Evolutionary conservation across 2,329 filamentous ascomycete genomes (phyloP), one percentile per base, ranked within the genome.

Genomic region (Colletotrichum sp.): DNA sequence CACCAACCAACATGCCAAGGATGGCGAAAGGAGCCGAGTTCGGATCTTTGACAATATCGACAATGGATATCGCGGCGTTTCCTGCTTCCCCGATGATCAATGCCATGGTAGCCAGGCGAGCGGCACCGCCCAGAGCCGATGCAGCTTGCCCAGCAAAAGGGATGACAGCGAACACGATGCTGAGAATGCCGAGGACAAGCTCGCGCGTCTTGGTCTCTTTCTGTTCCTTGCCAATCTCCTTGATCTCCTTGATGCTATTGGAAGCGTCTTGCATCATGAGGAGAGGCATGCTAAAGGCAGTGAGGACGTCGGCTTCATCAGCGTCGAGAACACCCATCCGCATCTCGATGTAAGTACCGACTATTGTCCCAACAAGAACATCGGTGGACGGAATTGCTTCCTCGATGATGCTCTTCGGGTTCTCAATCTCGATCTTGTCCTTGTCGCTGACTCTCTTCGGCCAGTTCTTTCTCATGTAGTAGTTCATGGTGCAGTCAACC

Each of bases 141-240:
- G 87, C 86, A 74, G 88, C 52, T 75, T 89, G 87, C 62, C 88
- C 89, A 16, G 89, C 77, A 75, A 90, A 87, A 24, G 89, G 89
- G 34, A 90, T 83, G 32, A 90, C 82, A 52, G 89, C 88, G 69
- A 91, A 83, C 60, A 87, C 44, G 69, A 88, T 87, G 72, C 87
- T 87, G 26, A 90, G 78, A 16, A 87, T 84, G 34, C 70, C 65
- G 15, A 82, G 16, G 30, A 83, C 78, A 2, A 82, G 76, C 2
- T 79, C 63, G 10, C 77, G 78, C 13, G 79, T 79, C 34, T 82
- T 75, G 0, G 76, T 74, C 67, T 76, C 75, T 63, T 76, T 68
- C 13, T 78, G 71, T 26, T 81, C 55, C 63, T 79, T 78, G 1
- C 76, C 81, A 71, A 80, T 76, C 39, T 80, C 76, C 75, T 80